Evolutionary conservation across 2,329 filamentous ascomycete genomes (phyloP), one percentile per base, ranked within the genome.

Genomic region (Aspergillus ibericus): DNA sequence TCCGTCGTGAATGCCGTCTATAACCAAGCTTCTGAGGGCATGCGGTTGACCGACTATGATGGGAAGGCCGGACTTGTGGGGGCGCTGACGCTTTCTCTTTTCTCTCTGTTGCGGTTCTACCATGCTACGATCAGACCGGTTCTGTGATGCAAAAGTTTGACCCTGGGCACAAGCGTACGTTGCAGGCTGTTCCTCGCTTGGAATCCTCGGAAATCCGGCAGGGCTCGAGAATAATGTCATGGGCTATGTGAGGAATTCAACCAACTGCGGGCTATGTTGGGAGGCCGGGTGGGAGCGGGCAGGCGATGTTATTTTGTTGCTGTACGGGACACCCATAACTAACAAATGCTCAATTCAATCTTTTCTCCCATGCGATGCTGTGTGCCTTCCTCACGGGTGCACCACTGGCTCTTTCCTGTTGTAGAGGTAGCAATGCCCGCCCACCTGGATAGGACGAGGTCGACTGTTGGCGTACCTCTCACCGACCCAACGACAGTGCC

Each of bases 261-360:
- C 53, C 34, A 35, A 52, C 49, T 44, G 44, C 57, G 25, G 53
- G 53, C 8, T 25, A 25, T 25, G 55, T 52, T 60, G 51, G 55
- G 47, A 35, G 52, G 36, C 27, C n/a, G 47, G 46, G 32, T n/a
- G 47, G 44, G 46, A 34, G 32, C 51, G 36, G 55, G 55, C 40
- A 38, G 36, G 51, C 55, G 38, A 25, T 47, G 38, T n/a, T 35
- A 36, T 50, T 36, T 38, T 59, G n/a, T 38, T 38, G 42, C 44
- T 48, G 16, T 15, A 48, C 1, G 44, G 25, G 44, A 32, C 18
- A n/a, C n/a, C n/a, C n/a, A 13, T 15, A 22, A 42, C 8, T 48
- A 48, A 16, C n/a, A 48, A 47, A 6, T 7, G 18, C 27, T 27
- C 42, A 27, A 13, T 27, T 9, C 10, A 16, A 47, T 22, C 9